Base-by-base conservation (phyloP, 225 moss, liverwort and hornwort species). In the Physcomitrium patens region DNA sequence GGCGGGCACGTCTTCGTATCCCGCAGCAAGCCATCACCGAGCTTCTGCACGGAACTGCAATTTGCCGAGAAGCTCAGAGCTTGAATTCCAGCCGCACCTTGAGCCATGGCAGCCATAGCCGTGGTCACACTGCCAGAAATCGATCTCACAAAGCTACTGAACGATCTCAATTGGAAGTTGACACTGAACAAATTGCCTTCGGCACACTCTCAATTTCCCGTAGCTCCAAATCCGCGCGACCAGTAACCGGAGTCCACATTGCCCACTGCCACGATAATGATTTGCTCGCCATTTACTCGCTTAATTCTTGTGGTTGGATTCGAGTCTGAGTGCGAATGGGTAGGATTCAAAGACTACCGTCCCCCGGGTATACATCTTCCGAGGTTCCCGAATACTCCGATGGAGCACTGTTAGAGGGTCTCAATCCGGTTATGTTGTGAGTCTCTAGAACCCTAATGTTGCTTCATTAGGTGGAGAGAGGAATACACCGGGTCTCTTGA, bases 81-180 rank as follows among this genome's bases (percentile, higher is more conserved):
- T 55, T 74, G 76, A 54, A 74, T 28, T 71, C 68, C 71, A 17
- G 71, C 78, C 47, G 72, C 80, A 60, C 69, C 18, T 60, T 83
- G 83, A 65, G 82, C 82, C 79, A 84, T 77, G 79, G 82, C 79
- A 64, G 79, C 84, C 87, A 84, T 84, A 70, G 76, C 76, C 65
- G 61, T 26, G 70, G 56, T 67, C 77, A 54, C 9, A 24, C 46
- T 18, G 51, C 24, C 13, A 73, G 6, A 45, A 9, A 37, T 37
- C 31, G 31, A 4, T 2, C 31, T 4, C 7, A 37, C 31, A 37
- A 1, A 4, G 2, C 31, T 37, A 7, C 31, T 37, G 2, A 24
- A 37, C 31, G 31, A 37, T 37, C 7, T 4, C 31, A 37, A 37
- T 1, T 37, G 31, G 31, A 37, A 37, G 5, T 37, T 37, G 4